A percentile compares a stretch with the other conserved stretches of the same genome.
Conservation (phyloP, 805 yeast genomes). For the Suhomyces kilbournensis region DNA sequence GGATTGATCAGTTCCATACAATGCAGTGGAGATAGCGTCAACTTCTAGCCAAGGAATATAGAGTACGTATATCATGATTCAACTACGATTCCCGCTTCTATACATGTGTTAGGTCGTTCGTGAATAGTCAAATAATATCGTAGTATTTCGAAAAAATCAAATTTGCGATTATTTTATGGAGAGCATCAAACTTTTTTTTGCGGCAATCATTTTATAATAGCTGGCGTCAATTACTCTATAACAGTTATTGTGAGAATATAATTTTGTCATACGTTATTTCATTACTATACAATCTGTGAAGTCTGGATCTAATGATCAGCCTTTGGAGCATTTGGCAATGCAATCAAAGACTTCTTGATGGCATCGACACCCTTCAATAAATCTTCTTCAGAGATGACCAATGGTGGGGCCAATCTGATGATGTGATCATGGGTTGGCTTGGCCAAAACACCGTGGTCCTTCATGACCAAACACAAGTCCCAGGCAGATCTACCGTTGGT, state of each 20-base stretch:
- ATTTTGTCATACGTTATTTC: neutral
- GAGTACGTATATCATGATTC: too few relatives aligned
- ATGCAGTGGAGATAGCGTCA: too few relatives aligned
- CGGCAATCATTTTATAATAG: neutral
- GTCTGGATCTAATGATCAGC: constrained; percentile 34
- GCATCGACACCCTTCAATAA: constrained; percentile 75
- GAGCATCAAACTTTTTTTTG: neutral
- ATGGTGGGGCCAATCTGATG: constrained; percentile 93
- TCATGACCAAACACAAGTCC: constrained; percentile 91
- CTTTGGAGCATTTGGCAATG: constrained; percentile 53
- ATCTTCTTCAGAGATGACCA: constrained; percentile 86
- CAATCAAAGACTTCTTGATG: constrained; percentile 57
- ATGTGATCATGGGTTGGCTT: constrained; percentile 96
- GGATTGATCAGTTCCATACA: too few relatives aligned
- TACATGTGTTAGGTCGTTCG: too few relatives aligned
- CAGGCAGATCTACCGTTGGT: constrained; percentile 91
- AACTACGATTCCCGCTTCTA: too few relatives aligned
- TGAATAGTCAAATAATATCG: too few relatives aligned
- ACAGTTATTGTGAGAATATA: neutral
- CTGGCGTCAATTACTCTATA: neutral
- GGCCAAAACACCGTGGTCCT: constrained; percentile 84
- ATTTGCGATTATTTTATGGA: neutral
- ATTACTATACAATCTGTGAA: neutral
- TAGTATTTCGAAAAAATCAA: too few relatives aligned
- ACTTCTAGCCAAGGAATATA: too few relatives aligned